Conservation (phyloP, 139 green algal species). For the Eudorina sp. region DNA sequence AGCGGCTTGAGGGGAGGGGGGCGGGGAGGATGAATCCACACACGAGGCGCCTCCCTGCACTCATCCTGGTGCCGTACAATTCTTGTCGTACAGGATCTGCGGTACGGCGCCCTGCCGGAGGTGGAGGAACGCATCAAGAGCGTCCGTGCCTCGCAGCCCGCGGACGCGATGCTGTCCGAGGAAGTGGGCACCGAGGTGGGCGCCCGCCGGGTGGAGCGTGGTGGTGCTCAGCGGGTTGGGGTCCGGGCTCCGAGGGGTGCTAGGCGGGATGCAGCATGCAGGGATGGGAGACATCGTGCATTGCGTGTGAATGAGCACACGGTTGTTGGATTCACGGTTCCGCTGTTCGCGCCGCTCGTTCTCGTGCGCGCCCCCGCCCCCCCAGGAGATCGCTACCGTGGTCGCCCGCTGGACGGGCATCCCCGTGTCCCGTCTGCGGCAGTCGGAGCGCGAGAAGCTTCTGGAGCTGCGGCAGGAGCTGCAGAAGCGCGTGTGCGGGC, state of each 20-base stretch:
- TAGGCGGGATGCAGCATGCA: too few relatives aligned
- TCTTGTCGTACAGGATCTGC: conserved; percentile 60
- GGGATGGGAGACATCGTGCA: too few relatives aligned
- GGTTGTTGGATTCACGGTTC: too few relatives aligned
- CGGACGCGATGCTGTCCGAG: conserved; percentile 88
- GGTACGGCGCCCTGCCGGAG: conserved; percentile 88
- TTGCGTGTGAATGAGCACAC: too few relatives aligned
- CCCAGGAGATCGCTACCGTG: conserved; percentile 85
- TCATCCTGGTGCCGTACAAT: too few relatives aligned
- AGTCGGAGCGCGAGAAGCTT: conserved; percentile 91
- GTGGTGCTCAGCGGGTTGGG: too few relatives aligned
- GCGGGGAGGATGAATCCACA: too few relatives aligned
- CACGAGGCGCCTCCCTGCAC: too few relatives aligned
- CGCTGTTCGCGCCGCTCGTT: too few relatives aligned
- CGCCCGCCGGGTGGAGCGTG: too few relatives aligned
- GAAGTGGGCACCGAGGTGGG: conserved; percentile 83
- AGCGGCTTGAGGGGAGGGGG: too few relatives aligned
- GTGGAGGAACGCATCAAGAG: conserved; percentile 80
- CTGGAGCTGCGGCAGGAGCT: conserved; percentile 90
- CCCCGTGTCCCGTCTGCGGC: conserved; percentile 70
- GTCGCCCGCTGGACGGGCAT: conserved; percentile 93
- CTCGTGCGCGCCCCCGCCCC: conserved; percentile 13
- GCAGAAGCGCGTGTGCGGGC: conserved; percentile 89
- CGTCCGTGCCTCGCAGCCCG: conserved; percentile 51
- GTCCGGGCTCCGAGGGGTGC: too few relatives aligned